These are phyloP conservation scores for Cyclotella atomus DNA, from an alignment of 108 stramenopile genomes.

Conservation along the genomic window DNA sequence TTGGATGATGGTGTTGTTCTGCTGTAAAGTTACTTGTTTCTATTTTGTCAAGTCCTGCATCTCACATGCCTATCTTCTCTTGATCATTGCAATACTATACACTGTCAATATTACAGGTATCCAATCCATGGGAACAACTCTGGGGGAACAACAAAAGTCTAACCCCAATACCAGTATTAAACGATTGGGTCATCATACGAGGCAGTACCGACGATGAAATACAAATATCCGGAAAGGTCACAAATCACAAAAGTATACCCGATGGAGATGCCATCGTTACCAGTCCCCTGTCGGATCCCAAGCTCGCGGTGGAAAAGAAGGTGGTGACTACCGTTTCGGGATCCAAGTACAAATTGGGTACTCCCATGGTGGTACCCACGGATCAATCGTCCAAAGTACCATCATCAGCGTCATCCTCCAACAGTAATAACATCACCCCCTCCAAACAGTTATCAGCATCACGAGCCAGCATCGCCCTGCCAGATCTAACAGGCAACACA, in stretches of 20 bases:
- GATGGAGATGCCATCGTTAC: conserved; percentile 86
- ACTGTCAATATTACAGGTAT: no score
- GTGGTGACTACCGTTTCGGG: conserved; percentile 75
- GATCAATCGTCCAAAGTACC: conserved; percentile 4
- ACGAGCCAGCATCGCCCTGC: conserved; percentile 28
- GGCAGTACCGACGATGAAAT: conserved; percentile 57
- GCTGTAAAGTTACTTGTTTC: no score
- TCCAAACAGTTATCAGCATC: conserved; percentile 6
- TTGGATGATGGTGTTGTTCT: no score
- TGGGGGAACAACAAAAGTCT: conserved; percentile 28
- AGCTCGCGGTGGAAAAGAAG: conserved; percentile 38
- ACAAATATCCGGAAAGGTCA: conserved; percentile 65
- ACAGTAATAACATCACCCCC: no score
- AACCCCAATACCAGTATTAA: conserved; percentile 51
- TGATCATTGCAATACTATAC: no score
- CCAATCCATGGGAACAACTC: conserved; percentile 31
- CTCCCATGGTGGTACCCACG: conserved; percentile 32
- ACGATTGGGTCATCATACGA: conserved; percentile 71
- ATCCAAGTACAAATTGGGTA: conserved; percentile 74
- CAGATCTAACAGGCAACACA: conserved; percentile 54
- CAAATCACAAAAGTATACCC: conserved; percentile 69
- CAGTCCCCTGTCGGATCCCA: conserved; percentile 61
- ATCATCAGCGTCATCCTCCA: no score
- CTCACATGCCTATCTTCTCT: neutral
- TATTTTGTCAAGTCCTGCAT: no score